A percentile compares a stretch with the other conserved stretches of the same genome.
Evolutionary conservation across 306 rosid species (phyloP).

Genomic region (Ammopiptanthus mongolicus): DNA sequence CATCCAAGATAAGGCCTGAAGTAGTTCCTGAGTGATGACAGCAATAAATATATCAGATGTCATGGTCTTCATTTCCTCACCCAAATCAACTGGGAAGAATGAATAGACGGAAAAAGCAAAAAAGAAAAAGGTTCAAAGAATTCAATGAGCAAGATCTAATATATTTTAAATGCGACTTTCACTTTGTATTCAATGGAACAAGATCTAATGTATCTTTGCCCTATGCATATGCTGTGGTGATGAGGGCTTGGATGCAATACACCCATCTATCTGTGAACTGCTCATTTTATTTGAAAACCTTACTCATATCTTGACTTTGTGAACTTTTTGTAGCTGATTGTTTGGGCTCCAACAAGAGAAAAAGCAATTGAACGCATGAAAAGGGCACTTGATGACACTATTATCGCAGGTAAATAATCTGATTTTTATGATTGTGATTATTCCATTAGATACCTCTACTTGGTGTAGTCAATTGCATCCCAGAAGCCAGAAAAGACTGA

Average conservation of each 20-base stretch:
- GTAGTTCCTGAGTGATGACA: not conserved
- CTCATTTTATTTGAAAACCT: conserved; percentile 15
- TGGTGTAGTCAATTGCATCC: conserved; percentile 14
- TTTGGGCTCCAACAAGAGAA: conserved; percentile 99
- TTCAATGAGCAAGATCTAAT: not conserved
- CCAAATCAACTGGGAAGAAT: not conserved
- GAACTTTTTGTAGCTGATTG: conserved; percentile 65
- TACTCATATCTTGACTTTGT: conserved; percentile 7
- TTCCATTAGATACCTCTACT: not conserved
- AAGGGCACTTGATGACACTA: conserved; percentile 93
- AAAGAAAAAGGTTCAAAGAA: not conserved
- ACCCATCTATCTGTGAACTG: not conserved
- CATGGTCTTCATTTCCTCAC: not conserved
- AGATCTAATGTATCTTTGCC: not conserved
- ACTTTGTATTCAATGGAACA: not conserved
- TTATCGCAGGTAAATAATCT: conserved; percentile 64
- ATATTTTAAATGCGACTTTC: not conserved
- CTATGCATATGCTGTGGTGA: conserved; percentile 1
- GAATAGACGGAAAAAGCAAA: not conserved
- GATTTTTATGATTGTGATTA: conserved; percentile 9
- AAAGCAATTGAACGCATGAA: conserved; percentile 97
- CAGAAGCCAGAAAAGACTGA: not conserved
- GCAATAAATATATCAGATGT: not conserved
- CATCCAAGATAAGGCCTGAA: not conserved
- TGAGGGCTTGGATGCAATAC: conserved; percentile 2